Conservation (phyloP, 352 stramenopile species). For the Phytopythium delawarense region DNA sequence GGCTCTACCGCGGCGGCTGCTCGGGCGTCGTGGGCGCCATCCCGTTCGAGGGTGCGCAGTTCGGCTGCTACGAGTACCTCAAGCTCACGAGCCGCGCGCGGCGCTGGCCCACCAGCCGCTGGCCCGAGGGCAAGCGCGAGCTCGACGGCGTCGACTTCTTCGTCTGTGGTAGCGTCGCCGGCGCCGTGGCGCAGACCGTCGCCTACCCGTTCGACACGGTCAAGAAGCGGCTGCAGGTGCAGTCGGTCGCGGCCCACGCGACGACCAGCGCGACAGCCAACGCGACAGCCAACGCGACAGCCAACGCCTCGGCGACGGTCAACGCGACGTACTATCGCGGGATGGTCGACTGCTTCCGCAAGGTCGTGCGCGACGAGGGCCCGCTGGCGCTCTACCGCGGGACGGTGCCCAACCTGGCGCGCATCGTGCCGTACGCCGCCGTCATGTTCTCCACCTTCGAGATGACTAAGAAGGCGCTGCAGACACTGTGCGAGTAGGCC, state of each 20-base stretch:
- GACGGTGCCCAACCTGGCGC: slow-evolving; percentile 71
- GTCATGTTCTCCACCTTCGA: slow-evolving; percentile 86
- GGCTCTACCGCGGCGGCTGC: slow-evolving; percentile 67
- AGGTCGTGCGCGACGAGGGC: slow-evolving; percentile 69
- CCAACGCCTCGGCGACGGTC: slow-evolving; percentile 3
- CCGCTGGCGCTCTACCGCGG: slow-evolving; percentile 66
- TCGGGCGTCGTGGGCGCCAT: slow-evolving; percentile 67
- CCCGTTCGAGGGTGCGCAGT: slow-evolving; percentile 81
- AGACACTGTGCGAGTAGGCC: slow-evolving; percentile 15
- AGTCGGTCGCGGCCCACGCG: slow-evolving; percentile 6
- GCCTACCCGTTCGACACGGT: slow-evolving; percentile 85
- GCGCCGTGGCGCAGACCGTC: slow-evolving; percentile 74
- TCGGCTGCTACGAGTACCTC: slow-evolving; percentile 80
- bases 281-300: background rate
- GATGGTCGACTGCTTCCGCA: slow-evolving; percentile 73
- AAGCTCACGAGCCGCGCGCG: slow-evolving; percentile 43
- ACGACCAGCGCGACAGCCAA: slow-evolving; percentile 19
- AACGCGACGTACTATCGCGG: slow-evolving; percentile 45
- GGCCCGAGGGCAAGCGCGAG: slow-evolving; percentile 59
- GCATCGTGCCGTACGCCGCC: slow-evolving; percentile 75
- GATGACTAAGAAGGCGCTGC: slow-evolving; percentile 67
- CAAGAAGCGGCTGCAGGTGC: slow-evolving; percentile 76
- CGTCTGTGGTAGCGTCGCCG: slow-evolving; percentile 65
- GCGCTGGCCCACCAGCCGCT: slow-evolving; percentile 58
- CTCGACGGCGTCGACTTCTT: slow-evolving; percentile 77